Percentiles rank a stretch among this genome's conserved stretches.
Evolutionary conservation across 495 filamentous ascomycete species (phyloP).

Genomic region (Podospora anserina): DNA sequence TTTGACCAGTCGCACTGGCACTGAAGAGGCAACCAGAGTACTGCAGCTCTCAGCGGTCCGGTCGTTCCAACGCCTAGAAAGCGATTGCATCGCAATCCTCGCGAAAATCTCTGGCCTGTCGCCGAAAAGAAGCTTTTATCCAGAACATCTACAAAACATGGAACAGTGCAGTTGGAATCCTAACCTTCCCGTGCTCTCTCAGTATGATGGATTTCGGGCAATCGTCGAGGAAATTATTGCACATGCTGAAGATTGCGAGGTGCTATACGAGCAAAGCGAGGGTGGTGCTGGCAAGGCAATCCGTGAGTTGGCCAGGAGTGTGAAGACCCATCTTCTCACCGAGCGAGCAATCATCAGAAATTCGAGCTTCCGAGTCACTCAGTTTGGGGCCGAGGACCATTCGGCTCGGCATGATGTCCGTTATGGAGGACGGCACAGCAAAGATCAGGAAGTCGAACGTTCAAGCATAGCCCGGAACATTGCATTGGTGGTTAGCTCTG

Average conservation of each 20-base stretch:
- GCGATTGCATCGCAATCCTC: slow-evolving; percentile 41
- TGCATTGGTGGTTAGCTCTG: neutral
- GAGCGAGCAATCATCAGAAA: slow-evolving; percentile 46
- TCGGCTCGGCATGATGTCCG: slow-evolving; percentile 34
- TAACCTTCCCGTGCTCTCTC: slow-evolving; percentile 43
- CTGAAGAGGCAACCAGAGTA: slow-evolving; percentile 55
- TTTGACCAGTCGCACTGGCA: slow-evolving; percentile 57
- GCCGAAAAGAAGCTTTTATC: slow-evolving; percentile 42
- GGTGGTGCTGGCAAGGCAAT: slow-evolving; percentile 4
- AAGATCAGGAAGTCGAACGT: neutral
- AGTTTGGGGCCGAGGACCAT: slow-evolving; percentile 54
- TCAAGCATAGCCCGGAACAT: neutral
- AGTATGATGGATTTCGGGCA: slow-evolving; percentile 49
- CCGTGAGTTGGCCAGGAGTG: neutral
- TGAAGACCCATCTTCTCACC: slow-evolving; percentile 25
- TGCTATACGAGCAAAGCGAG: neutral
- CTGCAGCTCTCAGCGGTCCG: slow-evolving; percentile 47
- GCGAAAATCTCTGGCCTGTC: slow-evolving; percentile 48
- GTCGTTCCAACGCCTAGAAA: slow-evolving; percentile 48
- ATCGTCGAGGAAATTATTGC: slow-evolving; percentile 8
- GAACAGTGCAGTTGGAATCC: slow-evolving; percentile 27
- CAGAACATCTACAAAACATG: slow-evolving; percentile 25
- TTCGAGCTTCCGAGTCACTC: slow-evolving; percentile 45
- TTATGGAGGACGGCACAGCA: slow-evolving; percentile 27
- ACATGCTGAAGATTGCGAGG: slow-evolving; percentile 12